Percentiles rank a stretch among this genome's conserved stretches.
phyloP scores from a whole-genome alignment of 495 filamentous ascomycete genomes.

The Aspergillus asperescens region DNA sequence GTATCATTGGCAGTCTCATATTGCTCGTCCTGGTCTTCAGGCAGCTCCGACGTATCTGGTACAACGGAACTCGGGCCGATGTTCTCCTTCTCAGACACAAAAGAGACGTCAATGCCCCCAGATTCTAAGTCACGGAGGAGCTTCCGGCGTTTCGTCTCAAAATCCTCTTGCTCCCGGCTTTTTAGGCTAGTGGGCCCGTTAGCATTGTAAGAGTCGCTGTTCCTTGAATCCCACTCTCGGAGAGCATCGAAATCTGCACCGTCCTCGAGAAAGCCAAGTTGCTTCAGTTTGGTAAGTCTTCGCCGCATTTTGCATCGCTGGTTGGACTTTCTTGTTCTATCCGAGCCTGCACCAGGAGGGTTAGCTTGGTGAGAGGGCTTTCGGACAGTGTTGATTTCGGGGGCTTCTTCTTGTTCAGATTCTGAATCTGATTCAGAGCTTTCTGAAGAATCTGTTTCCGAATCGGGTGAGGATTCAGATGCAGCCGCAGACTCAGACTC shows the following conservation, averaged over 20 bases:
- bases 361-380: constrained; percentile 16
- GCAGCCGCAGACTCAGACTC: constrained; percentile 15
- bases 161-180: constrained; percentile 30
- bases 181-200: constrained; percentile 18
- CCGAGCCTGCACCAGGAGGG: constrained; percentile 41
- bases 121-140: constrained; percentile 47
- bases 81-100: constrained; percentile 33
- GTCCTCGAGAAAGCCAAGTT: constrained; percentile 43
- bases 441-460: constrained; percentile 20
- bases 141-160: constrained; percentile 48
- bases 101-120: constrained; percentile 48
- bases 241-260: constrained; percentile 47
- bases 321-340: constrained; percentile 51
- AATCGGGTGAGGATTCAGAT: constrained; percentile 20
- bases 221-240: constrained; percentile 30
- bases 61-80: constrained; percentile 18
- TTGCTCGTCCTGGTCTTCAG: constrained; percentile 19
- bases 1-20: constrained; percentile 16
- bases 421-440: constrained; percentile 26
- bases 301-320: constrained; percentile 45
- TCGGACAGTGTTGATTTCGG: constrained; percentile 11
- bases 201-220: constrained; percentile 26
- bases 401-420: constrained; percentile 10
- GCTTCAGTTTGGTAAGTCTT: constrained; percentile 44
- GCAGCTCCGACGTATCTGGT: constrained; percentile 2